These are phyloP conservation scores for Candolleomyces eurysporus DNA, from an alignment of 768 basidiomycete genomes.

Conservation along the genomic window DNA sequence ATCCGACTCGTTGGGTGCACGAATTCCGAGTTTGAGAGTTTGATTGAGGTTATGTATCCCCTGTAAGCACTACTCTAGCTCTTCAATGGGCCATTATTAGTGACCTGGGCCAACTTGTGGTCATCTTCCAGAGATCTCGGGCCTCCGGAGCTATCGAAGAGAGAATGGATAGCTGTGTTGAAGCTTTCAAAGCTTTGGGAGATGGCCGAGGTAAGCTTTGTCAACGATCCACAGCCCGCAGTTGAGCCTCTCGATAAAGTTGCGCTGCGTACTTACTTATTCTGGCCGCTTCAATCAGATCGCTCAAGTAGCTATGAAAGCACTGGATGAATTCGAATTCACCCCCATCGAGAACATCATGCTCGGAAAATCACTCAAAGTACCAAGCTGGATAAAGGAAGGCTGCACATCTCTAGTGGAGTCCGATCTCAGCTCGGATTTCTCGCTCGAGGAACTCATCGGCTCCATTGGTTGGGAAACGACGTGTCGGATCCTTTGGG, in stretches of 20 bases:
- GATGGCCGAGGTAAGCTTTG: background rate
- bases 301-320: background rate
- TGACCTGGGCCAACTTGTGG: too few species aligned
- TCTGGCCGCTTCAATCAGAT: background rate
- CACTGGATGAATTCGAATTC: background rate
- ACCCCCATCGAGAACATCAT: background rate
- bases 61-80: background rate
- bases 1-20: background rate
- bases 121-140: background rate
- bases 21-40: background rate
- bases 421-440: background rate
- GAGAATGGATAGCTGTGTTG: background rate
- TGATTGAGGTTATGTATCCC: slow-evolving; percentile 1
- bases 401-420: background rate
- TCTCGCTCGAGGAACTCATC: background rate
- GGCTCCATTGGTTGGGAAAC: background rate
- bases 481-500: background rate
- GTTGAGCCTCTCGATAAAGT: background rate
- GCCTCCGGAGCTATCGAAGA: background rate
- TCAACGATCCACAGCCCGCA: background rate
- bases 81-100: too few species aligned
- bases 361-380: background rate
- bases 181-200: background rate
- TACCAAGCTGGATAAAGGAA: background rate
- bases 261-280: background rate